These are phyloP conservation scores for Colletotrichum caudatum DNA, from an alignment of 2,329 filamentous ascomycete genomes.

Conservation along the genomic window DNA sequence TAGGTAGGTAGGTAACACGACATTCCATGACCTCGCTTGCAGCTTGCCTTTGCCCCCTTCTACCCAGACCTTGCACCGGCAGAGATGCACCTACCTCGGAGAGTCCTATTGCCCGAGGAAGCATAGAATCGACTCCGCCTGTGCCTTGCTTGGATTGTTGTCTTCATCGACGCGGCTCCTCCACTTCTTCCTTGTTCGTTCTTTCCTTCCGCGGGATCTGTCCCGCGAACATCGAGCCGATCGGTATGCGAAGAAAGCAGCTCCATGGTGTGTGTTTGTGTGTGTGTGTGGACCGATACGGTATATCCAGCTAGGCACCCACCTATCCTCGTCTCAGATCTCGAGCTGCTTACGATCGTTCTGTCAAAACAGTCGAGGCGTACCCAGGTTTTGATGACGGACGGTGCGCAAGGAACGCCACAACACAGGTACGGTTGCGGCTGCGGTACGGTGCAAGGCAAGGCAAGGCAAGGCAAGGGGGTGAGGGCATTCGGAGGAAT, in stretches of 20 bases:
- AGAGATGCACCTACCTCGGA: neutral
- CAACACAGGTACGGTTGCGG: neutral
- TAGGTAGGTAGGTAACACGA: too few species aligned
- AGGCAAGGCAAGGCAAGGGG: neutral
- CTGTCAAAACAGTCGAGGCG: neutral
- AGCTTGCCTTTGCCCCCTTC: neutral
- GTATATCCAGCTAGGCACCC: neutral
- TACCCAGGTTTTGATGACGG: neutral
- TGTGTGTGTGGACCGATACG: neutral
- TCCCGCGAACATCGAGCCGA: neutral
- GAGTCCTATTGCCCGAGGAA: neutral
- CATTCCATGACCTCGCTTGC: neutral
- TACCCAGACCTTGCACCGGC: neutral
- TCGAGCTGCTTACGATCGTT: neutral
- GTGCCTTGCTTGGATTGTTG: neutral
- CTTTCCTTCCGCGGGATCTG: neutral
- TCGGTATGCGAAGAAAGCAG: neutral
- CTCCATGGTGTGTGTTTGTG: neutral
- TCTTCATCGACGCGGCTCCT: neutral
- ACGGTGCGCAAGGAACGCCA: neutral
- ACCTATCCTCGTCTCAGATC: neutral
- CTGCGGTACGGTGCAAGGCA: neutral
- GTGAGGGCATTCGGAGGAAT: neutral
- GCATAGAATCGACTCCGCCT: constrained; percentile 5
- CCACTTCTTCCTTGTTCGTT: neutral